These are phyloP conservation scores for Clonostachys rhizophaga DNA, from an alignment of 2,329 filamentous ascomycete species.

Conservation along the genomic window DNA sequence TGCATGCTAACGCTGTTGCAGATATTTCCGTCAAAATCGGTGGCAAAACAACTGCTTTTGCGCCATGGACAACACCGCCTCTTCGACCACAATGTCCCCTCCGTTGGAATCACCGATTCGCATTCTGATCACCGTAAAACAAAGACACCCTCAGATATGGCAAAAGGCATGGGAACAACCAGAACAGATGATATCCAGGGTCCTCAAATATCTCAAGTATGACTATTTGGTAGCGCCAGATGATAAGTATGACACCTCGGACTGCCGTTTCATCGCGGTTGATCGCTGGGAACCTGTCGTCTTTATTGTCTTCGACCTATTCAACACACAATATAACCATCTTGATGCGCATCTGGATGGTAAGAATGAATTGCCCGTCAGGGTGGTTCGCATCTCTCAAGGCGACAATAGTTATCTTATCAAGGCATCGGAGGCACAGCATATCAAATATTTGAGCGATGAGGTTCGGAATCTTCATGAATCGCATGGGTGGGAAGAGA, in stretches of 20 bases:
- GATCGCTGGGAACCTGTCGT: slow-evolving; percentile 1
- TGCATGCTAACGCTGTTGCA: too few species aligned
- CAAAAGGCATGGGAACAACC: slow-evolving; percentile 1
- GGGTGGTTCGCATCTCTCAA: background rate
- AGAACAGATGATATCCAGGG: slow-evolving; percentile 1
- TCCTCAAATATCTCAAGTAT: background rate
- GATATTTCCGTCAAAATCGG: too few species aligned
- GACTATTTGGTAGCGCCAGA: slow-evolving; percentile 1
- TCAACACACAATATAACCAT: slow-evolving; percentile 1
- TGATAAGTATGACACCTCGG: slow-evolving; percentile 1
- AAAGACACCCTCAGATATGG: background rate
- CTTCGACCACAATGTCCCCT: too few species aligned
- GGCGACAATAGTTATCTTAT: background rate
- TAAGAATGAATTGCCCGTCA: slow-evolving; percentile 2
- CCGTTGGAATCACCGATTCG: background rate
- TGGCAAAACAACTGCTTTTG: too few species aligned
- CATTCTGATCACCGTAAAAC: slow-evolving; percentile 1
- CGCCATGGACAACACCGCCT: too few species aligned
- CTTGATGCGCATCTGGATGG: slow-evolving; percentile 1
- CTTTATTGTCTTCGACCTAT: slow-evolving; percentile 4
- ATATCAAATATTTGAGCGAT: background rate
- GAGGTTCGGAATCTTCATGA: slow-evolving; percentile 2
- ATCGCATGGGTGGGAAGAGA: background rate
- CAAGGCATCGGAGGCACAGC: background rate
- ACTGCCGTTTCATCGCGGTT: slow-evolving; percentile 2